Percentiles rank a stretch among this genome's conserved stretches.
phyloP scores from a whole-genome alignment of 2,329 filamentous ascomycete genomes.

The Aureobasidium sp. region DNA sequence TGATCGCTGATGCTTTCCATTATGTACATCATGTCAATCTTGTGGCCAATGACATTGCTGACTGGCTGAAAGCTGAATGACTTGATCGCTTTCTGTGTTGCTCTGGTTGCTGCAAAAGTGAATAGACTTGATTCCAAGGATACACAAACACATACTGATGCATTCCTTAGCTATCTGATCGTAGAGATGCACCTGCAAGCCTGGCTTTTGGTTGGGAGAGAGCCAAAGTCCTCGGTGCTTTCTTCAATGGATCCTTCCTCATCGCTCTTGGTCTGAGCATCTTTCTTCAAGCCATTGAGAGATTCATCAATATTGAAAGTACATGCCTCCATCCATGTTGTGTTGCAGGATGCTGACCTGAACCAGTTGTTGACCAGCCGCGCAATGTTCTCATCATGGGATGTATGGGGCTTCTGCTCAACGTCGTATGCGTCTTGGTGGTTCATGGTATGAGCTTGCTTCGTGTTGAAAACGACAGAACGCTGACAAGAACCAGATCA shows the following conservation, averaged over 20 bases:
- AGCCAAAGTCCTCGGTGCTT: slow-evolving; percentile 65
- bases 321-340: slow-evolving; percentile 28
- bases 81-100: slow-evolving; percentile 61
- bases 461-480: neutral
- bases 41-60: neutral
- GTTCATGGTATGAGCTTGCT: slow-evolving; percentile 31
- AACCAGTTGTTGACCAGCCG: slow-evolving; percentile 55
- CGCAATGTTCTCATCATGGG: slow-evolving; percentile 63
- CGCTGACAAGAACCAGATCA: slow-evolving; percentile 7
- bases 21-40: slow-evolving; percentile 48
- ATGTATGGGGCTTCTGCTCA: slow-evolving; percentile 58
- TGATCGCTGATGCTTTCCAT: slow-evolving; percentile 73
- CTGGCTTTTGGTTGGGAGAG: slow-evolving; percentile 72
- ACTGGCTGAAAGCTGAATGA: slow-evolving; percentile 54
- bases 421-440: slow-evolving; percentile 59
- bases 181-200: slow-evolving; percentile 48
- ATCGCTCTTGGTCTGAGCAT: slow-evolving; percentile 66
- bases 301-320: slow-evolving; percentile 50
- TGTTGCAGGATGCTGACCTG: slow-evolving; percentile 27
- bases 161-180: slow-evolving; percentile 45
- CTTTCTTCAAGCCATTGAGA: slow-evolving; percentile 64
- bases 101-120: slow-evolving; percentile 57
- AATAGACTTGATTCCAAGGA: slow-evolving; percentile 14
- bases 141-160: slow-evolving; percentile 13
- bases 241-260: slow-evolving; percentile 74